A percentile compares a stretch with the other conserved stretches of the same genome.
Conservation (phyloP, 2,329 filamentous ascomycete genomes). For the Fusarium siculi region DNA sequence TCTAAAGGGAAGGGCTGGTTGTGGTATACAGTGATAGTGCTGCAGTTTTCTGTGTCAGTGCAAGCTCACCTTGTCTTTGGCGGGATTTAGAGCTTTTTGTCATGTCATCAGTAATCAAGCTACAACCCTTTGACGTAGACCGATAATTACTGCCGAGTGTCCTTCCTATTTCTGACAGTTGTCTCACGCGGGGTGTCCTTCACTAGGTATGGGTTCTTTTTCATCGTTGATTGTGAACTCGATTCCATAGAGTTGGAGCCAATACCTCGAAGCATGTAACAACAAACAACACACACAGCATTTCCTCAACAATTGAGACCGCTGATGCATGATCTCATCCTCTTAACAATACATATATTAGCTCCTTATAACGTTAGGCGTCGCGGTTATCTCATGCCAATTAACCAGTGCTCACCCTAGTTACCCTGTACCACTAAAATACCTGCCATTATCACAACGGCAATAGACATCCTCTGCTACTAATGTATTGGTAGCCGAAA, state of each 20-base stretch:
- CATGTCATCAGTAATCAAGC: neutral
- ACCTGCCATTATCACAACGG: neutral
- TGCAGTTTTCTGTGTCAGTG: neutral
- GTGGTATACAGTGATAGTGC: neutral
- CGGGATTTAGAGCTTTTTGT: conserved; percentile 12
- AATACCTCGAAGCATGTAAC: neutral
- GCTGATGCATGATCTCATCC: neutral
- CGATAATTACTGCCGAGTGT: neutral
- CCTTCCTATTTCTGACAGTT: neutral
- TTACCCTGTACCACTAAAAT: neutral
- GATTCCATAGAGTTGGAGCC: neutral
- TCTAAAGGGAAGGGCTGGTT: neutral
- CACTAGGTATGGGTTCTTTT: too few species aligned
- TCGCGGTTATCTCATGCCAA: neutral
- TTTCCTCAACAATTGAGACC: neutral
- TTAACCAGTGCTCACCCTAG: neutral
- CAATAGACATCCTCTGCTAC: neutral
- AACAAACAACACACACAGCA: neutral
- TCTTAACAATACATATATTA: neutral
- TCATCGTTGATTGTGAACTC: neutral
- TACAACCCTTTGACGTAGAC: neutral
- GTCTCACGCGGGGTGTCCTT: conserved; percentile 20
- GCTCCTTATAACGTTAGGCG: too few species aligned
- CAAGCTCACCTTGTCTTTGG: neutral
- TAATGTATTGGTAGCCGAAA: neutral